A percentile compares a stretch with the other conserved stretches of the same genome.
phyloP scores from a whole-genome alignment of 208 protist genomes.

The Porcisia deanei region DNA sequence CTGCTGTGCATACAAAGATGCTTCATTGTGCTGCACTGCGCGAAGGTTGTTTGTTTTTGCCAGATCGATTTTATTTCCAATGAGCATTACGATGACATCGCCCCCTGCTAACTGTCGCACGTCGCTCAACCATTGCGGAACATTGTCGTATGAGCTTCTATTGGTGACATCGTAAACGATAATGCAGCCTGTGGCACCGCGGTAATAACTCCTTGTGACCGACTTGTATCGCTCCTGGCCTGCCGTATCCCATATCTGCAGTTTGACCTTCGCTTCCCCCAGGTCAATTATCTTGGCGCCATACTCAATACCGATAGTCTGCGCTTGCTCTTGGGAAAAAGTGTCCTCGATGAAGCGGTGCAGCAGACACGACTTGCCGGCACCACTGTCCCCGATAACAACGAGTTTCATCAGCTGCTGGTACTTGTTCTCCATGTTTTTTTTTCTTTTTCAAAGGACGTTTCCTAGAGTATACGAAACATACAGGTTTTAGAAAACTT shows the following conservation, averaged over 20 bases:
- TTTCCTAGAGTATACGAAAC: background rate
- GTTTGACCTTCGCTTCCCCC: slow-evolving; percentile 92
- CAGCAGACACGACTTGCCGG: slow-evolving; percentile 97
- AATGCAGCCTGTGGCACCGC: slow-evolving; percentile 97
- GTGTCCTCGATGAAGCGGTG: slow-evolving; percentile 97
- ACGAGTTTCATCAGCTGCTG: slow-evolving; percentile 88
- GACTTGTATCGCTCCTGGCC: slow-evolving; percentile 99
- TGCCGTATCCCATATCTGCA: slow-evolving; percentile 98
- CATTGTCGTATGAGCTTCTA: slow-evolving; percentile 93
- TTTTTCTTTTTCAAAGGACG: background rate
- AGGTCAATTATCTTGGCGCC: slow-evolving; percentile 95
- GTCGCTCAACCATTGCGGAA: slow-evolving; percentile 97
- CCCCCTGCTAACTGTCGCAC: slow-evolving; percentile 92
- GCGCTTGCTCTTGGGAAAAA: slow-evolving; percentile 93
- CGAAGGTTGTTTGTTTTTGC: slow-evolving; percentile 57
- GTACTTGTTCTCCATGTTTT: slow-evolving; percentile 63
- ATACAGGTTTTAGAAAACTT: background rate
- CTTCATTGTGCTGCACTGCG: slow-evolving; percentile 94
- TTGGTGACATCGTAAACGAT: slow-evolving; percentile 99
- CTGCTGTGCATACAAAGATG: slow-evolving; percentile 93
- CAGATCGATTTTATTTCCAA: slow-evolving; percentile 95
- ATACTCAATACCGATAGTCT: slow-evolving; percentile 99
- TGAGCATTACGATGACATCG: slow-evolving; percentile 85
- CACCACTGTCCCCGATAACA: slow-evolving; percentile 83
- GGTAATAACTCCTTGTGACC: slow-evolving; percentile 97